phyloP scores from a whole-genome alignment of 495 filamentous ascomycete genomes.

The Xylaria curta region DNA sequence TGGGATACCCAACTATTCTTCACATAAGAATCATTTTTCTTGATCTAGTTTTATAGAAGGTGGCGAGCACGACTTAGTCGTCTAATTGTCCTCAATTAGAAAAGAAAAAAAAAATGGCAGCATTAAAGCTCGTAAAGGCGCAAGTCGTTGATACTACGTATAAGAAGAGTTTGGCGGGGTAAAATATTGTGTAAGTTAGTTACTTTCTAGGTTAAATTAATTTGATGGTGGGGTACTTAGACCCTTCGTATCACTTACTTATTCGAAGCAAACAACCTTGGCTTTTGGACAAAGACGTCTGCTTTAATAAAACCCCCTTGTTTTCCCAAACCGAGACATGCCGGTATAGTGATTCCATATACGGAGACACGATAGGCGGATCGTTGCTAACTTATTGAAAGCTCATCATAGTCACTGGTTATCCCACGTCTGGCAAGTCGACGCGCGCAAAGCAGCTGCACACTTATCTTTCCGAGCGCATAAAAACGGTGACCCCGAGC shows the following conservation, averaged over 20 bases:
- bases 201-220: neutral
- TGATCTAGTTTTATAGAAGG: neutral
- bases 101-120: neutral
- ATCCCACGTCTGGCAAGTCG: constrained; percentile 91
- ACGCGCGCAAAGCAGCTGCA: constrained; percentile 82
- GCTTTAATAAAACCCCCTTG: neutral
- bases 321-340: constrained; percentile 12
- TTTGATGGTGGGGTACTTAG: constrained; percentile 14
- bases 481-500: constrained; percentile 44
- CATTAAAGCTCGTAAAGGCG: neutral
- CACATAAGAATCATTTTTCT: neutral
- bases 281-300: neutral
- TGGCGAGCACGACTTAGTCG: neutral
- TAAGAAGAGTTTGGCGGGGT: constrained; percentile 18
- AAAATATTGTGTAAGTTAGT: neutral
- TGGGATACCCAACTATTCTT: neutral
- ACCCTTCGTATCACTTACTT: neutral
- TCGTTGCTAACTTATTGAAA: constrained; percentile 42
- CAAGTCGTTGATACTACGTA: neutral
- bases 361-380: neutral
- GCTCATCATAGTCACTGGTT: constrained; percentile 93
- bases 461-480: constrained; percentile 64
- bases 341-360: constrained; percentile 6
- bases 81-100: neutral
- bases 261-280: neutral